phyloP scores from a whole-genome alignment of 371 early-diverging fungal genomes.

The Rhizomucor pusillus region DNA sequence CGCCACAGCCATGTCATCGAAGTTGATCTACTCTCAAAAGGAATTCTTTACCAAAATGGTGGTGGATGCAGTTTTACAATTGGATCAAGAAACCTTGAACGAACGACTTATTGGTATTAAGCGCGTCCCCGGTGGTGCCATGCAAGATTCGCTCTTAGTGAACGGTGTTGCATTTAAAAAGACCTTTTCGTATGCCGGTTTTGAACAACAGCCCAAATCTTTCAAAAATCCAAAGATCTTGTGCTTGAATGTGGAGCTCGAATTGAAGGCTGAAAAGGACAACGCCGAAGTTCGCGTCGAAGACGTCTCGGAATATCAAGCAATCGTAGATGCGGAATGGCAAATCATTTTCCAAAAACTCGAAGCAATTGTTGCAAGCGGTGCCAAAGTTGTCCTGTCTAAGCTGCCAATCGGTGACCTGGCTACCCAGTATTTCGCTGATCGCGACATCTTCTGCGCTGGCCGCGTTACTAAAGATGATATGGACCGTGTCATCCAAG shows the following conservation, averaged over 20 bases:
- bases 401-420: conserved; percentile 99
- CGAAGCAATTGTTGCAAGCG: conserved; percentile 95
- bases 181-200: conserved; percentile 99
- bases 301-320: conserved; percentile 97
- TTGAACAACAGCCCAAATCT: conserved; percentile 99
- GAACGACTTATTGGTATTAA: conserved; percentile 97
- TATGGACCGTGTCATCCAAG: conserved; percentile 90
- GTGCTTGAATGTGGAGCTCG: conserved; percentile 98
- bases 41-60: conserved; percentile 99
- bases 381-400: conserved; percentile 99
- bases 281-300: conserved; percentile 99
- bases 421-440: conserved; percentile 99
- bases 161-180: conserved; percentile 99
- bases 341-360: conserved; percentile 98
- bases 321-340: conserved; percentile 99
- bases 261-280: conserved; percentile 99
- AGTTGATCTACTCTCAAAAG: conserved; percentile 96
- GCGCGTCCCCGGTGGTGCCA: conserved; percentile 97
- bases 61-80: conserved; percentile 93
- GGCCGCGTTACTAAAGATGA: conserved; percentile 97
- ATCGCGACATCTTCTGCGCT: conserved; percentile 99
- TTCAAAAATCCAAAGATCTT: conserved; percentile 95
- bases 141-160: conserved; percentile 97
- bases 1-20: conserved; percentile 98
- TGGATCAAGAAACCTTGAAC: conserved; percentile 93